Evolutionary conservation across 179 eudicot species (phyloP).

Genomic region (Drosera spatulata): DNA sequence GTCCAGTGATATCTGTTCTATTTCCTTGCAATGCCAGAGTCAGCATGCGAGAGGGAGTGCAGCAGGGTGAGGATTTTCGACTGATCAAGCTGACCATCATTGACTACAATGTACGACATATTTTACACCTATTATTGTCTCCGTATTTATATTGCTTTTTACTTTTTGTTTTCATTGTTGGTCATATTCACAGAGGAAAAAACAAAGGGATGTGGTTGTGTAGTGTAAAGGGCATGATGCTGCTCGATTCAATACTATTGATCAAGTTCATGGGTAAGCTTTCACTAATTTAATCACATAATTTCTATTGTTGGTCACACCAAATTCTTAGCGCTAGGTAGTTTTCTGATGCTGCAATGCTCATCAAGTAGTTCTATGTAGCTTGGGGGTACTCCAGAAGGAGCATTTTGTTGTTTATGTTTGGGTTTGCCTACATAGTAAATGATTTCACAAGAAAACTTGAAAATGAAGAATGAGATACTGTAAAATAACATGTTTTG

Average conservation of each 20-base stretch:
- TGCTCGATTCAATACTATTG: constrained; percentile 61
- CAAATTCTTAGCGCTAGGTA: too few species aligned
- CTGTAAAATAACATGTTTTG: too few species aligned
- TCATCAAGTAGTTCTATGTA: too few species aligned
- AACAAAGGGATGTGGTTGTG: constrained; percentile 60
- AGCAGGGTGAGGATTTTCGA: constrained; percentile 99
- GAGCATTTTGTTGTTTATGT: too few species aligned
- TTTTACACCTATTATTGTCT: background rate
- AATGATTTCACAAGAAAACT: too few species aligned
- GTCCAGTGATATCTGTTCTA: background rate
- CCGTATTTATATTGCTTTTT: background rate
- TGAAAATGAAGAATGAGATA: too few species aligned
- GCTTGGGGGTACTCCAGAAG: too few species aligned
- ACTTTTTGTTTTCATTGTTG: background rate
- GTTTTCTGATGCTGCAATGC: too few species aligned
- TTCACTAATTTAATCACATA: background rate
- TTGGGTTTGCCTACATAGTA: too few species aligned
- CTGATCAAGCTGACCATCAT: constrained; percentile 78
- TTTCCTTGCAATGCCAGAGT: constrained; percentile 26
- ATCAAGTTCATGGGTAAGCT: constrained; percentile 90
- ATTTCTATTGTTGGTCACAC: too few species aligned
- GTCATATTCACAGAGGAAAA: constrained; percentile 33
- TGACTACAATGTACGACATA: constrained; percentile 46
- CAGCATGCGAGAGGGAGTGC: constrained; percentile 93
- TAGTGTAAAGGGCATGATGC: constrained; percentile 99